Conservation (phyloP, 805 yeast species). For the Cyberlindnera mycetangii region DNA sequence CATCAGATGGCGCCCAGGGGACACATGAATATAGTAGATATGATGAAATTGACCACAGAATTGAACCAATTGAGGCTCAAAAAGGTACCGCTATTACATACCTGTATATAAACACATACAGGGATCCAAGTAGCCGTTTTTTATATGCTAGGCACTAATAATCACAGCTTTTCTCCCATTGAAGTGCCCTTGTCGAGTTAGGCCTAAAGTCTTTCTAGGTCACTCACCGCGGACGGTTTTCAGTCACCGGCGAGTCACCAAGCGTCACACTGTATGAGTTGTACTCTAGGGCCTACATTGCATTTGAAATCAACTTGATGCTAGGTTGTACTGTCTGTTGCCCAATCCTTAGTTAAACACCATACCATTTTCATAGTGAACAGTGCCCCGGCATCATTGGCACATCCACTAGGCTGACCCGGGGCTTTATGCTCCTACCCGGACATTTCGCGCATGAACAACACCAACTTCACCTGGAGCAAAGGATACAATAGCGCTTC, state of each 20-base stretch:
- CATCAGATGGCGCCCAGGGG: slow-evolving; percentile 1
- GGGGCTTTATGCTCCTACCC: not conserved
- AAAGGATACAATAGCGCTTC: not conserved
- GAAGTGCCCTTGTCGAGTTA: not conserved
- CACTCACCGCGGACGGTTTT: not conserved
- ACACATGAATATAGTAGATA: not conserved
- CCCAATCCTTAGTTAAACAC: not conserved
- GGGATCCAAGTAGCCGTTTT: too few relatives aligned
- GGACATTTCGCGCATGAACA: not conserved
- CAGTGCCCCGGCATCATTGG: not conserved
- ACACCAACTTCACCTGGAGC: slow-evolving; percentile 3
- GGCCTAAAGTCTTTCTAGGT: not conserved
- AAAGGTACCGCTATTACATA: too few relatives aligned
- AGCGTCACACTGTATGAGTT: not conserved
- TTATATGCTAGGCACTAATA: not conserved
- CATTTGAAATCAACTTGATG: too few relatives aligned
- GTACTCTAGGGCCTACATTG: too few relatives aligned
- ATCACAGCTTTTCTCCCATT: not conserved
- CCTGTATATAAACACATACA: not conserved
- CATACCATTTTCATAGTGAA: not conserved
- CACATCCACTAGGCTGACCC: not conserved
- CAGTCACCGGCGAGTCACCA: not conserved
- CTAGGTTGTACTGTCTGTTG: not conserved
- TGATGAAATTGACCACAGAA: too few relatives aligned
- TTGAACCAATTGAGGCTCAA: too few relatives aligned